These are phyloP conservation scores for Puccinia triticina DNA, from an alignment of 1,284 basidiomycete genomes.

Conservation along the genomic window DNA sequence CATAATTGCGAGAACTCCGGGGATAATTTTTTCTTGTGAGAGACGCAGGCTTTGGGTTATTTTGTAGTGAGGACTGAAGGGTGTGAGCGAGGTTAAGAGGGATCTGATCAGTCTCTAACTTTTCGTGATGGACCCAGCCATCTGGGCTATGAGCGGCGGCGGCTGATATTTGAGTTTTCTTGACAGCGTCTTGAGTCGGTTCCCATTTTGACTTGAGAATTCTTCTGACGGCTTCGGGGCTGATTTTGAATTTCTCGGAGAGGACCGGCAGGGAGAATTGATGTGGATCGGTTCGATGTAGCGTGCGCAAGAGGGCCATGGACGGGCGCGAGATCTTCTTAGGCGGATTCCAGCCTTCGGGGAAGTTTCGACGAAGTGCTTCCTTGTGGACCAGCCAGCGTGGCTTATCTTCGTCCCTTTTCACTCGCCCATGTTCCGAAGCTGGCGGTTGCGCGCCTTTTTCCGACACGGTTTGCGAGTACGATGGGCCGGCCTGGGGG, in stretches of 20 bases:
- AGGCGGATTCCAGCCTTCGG: slow-evolving; percentile 79
- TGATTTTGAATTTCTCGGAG: slow-evolving; percentile 77
- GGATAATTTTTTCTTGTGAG: no score
- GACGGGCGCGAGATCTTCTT: slow-evolving; percentile 85
- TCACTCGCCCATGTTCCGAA: no score
- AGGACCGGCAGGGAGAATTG: slow-evolving; percentile 73
- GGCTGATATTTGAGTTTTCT: slow-evolving; percentile 12
- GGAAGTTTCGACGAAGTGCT: slow-evolving; percentile 69
- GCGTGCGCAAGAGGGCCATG: slow-evolving; percentile 78
- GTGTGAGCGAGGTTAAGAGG: slow-evolving; percentile 32
- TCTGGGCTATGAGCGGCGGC: not conserved
- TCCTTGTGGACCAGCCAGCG: slow-evolving; percentile 64
- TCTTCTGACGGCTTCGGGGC: slow-evolving; percentile 80
- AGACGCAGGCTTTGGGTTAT: not conserved
- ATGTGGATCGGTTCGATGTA: slow-evolving; percentile 72
- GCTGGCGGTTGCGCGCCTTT: not conserved
- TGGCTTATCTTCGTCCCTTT: slow-evolving; percentile 31
- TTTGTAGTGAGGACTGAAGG: slow-evolving; percentile 17
- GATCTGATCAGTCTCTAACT: slow-evolving; percentile 41
- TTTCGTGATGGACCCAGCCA: slow-evolving; percentile 48
- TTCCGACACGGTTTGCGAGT: not conserved
- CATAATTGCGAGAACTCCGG: not conserved
- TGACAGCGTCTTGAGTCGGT: slow-evolving; percentile 62
- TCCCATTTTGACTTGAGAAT: slow-evolving; percentile 81
- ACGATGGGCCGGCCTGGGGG: slow-evolving; percentile 10